These are phyloP conservation scores for Ophiostoma novo-ulmi DNA, from an alignment of 2,329 filamentous ascomycete species.

Conservation along the genomic window DNA sequence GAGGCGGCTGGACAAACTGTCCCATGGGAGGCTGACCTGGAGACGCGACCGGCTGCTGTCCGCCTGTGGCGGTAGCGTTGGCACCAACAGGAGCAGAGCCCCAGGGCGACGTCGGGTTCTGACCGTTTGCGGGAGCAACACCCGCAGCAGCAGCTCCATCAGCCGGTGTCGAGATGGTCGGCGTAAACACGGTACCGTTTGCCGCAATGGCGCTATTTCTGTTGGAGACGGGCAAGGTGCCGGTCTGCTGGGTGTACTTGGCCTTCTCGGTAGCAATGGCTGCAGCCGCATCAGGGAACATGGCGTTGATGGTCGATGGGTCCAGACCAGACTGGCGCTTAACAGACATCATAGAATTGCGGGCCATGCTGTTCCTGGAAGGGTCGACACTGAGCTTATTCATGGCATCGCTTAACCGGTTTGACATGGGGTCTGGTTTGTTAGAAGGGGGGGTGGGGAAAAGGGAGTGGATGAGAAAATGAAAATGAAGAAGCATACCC, in stretches of 20 bases:
- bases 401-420: conserved; percentile 93
- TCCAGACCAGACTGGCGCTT: conserved; percentile 96
- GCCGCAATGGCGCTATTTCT: conserved; percentile 83
- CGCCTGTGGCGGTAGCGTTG: conserved; percentile 58
- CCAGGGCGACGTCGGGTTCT: conserved; percentile 78
- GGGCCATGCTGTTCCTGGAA: conserved; percentile 77
- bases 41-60: conserved; percentile 53
- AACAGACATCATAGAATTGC: conserved; percentile 70
- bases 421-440: conserved; percentile 86
- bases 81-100: conserved; percentile 38
- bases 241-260: conserved; percentile 93
- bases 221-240: conserved; percentile 83
- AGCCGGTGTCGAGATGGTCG: conserved; percentile 66
- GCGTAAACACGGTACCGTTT: conserved; percentile 61
- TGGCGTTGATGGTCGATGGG: conserved; percentile 88
- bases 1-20: conserved; percentile 81
- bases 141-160: conserved; percentile 59
- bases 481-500: conserved; percentile 47
- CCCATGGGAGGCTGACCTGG: conserved; percentile 76
- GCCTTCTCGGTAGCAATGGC: conserved; percentile 99
- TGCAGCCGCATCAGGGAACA: conserved; percentile 97
- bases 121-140: conserved; percentile 53
- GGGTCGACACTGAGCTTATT: conserved; percentile 85
- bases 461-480: not conserved
- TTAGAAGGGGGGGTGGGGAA: not conserved